phyloP scores from a whole-genome alignment of 116 monocot genomes.

The Zostera marina region DNA sequence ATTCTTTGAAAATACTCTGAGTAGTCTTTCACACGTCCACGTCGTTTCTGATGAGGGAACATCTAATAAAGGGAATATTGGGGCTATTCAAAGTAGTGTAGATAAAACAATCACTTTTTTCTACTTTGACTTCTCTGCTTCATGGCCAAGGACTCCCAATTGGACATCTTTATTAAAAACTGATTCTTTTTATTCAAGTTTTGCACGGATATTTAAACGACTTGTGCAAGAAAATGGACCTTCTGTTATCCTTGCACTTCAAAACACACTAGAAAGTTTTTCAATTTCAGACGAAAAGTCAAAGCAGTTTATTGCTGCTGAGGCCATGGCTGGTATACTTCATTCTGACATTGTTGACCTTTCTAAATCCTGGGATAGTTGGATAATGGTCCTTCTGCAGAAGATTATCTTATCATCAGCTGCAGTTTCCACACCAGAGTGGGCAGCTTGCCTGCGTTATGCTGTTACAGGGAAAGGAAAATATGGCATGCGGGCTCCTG shows the following conservation, averaged over 20 bases:
- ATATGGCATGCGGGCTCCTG: conserved; percentile 48
- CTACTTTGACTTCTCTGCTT: conserved; percentile 92
- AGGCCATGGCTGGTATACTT: conserved; percentile 81
- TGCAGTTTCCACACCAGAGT: conserved; percentile 81
- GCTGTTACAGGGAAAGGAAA: conserved; percentile 97
- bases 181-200: conserved; percentile 73
- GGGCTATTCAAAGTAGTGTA: conserved; percentile 53
- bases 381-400: conserved; percentile 54
- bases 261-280: conserved; percentile 48
- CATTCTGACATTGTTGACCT: conserved; percentile 79
- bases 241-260: conserved; percentile 35
- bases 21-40: conserved; percentile 87
- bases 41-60: conserved; percentile 66
- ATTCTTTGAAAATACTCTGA: conserved; percentile 55
- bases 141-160: conserved; percentile 92
- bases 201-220: conserved; percentile 80
- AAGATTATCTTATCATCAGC: conserved; percentile 63
- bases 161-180: conserved; percentile 66
- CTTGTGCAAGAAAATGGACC: conserved; percentile 78
- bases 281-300: conserved; percentile 69
- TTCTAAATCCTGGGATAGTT: conserved; percentile 56
- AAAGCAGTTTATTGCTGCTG: conserved; percentile 90
- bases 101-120: conserved; percentile 88
- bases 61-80: conserved; percentile 43
- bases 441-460: conserved; percentile 96